phyloP scores from a whole-genome alignment of 768 basidiomycete species.

The Paxillus rubicundulus region DNA sequence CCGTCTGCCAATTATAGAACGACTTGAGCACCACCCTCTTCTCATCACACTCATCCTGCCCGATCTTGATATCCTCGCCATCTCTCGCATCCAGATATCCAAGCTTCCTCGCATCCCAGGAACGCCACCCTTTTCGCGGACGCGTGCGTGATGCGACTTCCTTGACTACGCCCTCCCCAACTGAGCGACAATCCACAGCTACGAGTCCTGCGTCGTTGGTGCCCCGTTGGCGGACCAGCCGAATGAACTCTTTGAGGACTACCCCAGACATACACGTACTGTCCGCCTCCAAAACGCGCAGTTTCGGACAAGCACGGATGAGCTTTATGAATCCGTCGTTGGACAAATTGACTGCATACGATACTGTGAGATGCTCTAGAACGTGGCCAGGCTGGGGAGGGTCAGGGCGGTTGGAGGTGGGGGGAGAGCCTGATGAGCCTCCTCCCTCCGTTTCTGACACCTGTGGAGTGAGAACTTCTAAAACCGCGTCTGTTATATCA shows the following conservation, averaged over 20 bases:
- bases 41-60: constrained; percentile 81
- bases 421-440: constrained; percentile 7
- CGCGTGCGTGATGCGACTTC: constrained; percentile 59
- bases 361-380: constrained; percentile 71
- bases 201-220: constrained; percentile 54
- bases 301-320: constrained; percentile 57
- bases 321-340: constrained; percentile 63
- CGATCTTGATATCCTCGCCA: constrained; percentile 59
- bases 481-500: constrained; percentile 70
- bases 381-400: constrained; percentile 56
- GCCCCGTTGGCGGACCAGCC: constrained; percentile 47
- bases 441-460: constrained; percentile 5
- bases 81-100: constrained; percentile 71
- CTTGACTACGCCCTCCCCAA: constrained; percentile 60
- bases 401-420: constrained; percentile 14
- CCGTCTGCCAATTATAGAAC: constrained; percentile 84
- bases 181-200: constrained; percentile 72
- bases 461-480: constrained; percentile 59
- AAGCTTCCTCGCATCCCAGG: constrained; percentile 69
- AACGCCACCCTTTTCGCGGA: constrained; percentile 70
- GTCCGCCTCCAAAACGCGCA: constrained; percentile 74
- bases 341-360: constrained; percentile 60
- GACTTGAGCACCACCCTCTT: constrained; percentile 73
- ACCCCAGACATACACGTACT: constrained; percentile 66
- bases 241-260: constrained; percentile 68